Base-by-base conservation (phyloP, 1,284 basidiomycete species). In the Earliella scabrosa region DNA sequence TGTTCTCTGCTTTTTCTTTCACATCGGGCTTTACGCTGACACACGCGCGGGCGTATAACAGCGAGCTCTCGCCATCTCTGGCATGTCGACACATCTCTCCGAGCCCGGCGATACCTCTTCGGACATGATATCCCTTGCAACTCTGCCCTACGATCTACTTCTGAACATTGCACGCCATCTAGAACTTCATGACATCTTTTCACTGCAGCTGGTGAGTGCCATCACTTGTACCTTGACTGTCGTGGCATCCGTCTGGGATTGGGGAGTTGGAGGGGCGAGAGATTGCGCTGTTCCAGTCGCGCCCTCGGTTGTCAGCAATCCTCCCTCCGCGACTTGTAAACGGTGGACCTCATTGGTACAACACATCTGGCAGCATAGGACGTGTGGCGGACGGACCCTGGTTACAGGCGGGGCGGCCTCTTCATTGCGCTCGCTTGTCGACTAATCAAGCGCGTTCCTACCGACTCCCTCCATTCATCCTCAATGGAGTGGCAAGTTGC, bases 101-200 rank as follows among this genome's bases (percentile, higher is more conserved):
- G 58, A 59, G 26, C 47, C 48, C 24, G 52, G 39, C 59, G 60
- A 58, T 50, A 52, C 58, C 49, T 54, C 59, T 34, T 55, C 54
- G 56, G 63, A 67, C 43, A 64, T 60, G 51, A 62, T 63, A 45
- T 63, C 68, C 18, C 73, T 88, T 45, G 75, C 75, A 52, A 75
- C 72, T 4, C 74, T 88, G 18, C 86, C 87, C 0, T 88, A 88
- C 70, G 87, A 88, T 73, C 73, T 88, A n/a, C 68, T 88, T 41
- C 76, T 88, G 50, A 84, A 85, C 70, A 80, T 89, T 66, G 79
- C 84, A 2, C 77, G 77, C 38, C 81, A 83, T 70, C 77, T 89
- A 31, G 76, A 83, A 60, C 70, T 85, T 62, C 71, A 72, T 34
- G 86, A 87, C 68, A 75, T 89, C 21, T 77, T 82, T 67, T 69